Evolutionary conservation across 2,329 filamentous ascomycete genomes (phyloP), one percentile per base, ranked within the genome.

Genomic region (Penicillium brevicompactum): DNA sequence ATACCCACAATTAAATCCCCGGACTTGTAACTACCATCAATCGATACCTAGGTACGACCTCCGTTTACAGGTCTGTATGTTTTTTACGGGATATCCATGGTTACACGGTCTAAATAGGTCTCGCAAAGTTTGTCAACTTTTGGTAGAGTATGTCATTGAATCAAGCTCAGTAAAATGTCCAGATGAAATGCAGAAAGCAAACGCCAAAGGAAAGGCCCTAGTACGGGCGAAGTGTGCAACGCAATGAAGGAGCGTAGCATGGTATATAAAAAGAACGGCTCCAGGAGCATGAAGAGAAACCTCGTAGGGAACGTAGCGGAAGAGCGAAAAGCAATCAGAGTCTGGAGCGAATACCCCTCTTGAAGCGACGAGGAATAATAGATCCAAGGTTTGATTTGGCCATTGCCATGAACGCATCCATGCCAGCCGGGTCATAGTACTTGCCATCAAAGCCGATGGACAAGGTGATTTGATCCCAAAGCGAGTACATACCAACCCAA

Each of bases 401-500:
- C 44, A 37, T 14, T 7, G 3, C 44, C 31, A 46, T 46, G 31
- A 46, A 46, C 2, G 44, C 16, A 6, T 46, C n/a, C 44, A 46
- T 46, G 7, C 16, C 32, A 7, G 21, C 16, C 10, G 44, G 44
- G 5, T 46, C 44, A 9, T 34, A 46, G 11, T 46, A 37, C 31
- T 46, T 46, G 30, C 44, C 44, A 37, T 46, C 44, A 24, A 37
- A 46, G 16, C 30, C 44, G 16, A 46, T 46, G 18, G 44, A 46
- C 44, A 46, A 22, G 5, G 31, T 46, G 16, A 46, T 32, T 16
- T 21, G 30, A 37, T 46, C 44, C 44, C 44, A 46, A 16, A 46
- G 44, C 16, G 44, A 46, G 30, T 22, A 46, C 44, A 46, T 46
- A 21, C 44, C 44, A 11, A 46, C 30, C 44, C 44, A 46, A 24